phyloP scores from a whole-genome alignment of 495 filamentous ascomycete species.

The Neurospora hispaniola region DNA sequence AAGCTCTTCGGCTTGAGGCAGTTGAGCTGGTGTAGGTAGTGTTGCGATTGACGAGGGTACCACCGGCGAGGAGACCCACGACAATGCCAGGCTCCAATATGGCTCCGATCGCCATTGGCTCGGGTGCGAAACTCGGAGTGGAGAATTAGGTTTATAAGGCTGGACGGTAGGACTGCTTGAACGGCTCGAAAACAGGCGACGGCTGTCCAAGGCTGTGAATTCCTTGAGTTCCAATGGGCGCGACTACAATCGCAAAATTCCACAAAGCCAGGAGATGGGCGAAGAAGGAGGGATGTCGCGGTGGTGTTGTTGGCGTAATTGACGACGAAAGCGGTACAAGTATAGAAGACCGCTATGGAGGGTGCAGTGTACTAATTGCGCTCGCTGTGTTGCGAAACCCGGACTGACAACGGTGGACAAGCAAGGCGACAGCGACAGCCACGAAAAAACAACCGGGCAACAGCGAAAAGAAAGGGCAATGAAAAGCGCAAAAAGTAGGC shows the following conservation, averaged over 20 bases:
- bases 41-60: slow-evolving; percentile 27
- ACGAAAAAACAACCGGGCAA: not conserved
- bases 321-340: not conserved
- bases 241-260: not conserved
- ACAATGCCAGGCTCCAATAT: slow-evolving; percentile 24
- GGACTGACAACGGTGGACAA: not conserved
- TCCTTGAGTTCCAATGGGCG: not conserved
- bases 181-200: not conserved
- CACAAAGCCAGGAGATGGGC: not conserved
- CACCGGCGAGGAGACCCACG: slow-evolving; percentile 20
- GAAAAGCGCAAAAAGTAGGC: not conserved
- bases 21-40: not conserved
- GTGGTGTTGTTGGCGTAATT: not conserved
- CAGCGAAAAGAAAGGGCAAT: not conserved
- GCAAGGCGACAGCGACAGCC: not conserved
- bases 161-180: not conserved
- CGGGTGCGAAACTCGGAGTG: not conserved
- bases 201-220: not conserved
- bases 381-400: not conserved
- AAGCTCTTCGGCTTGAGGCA: not conserved
- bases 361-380: not conserved
- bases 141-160: not conserved
- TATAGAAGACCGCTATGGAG: not conserved
- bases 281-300: not conserved
- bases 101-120: slow-evolving; percentile 23